These are phyloP conservation scores for Grigorovia jiainica DNA, from an alignment of 805 yeast species.

Conservation along the genomic window DNA sequence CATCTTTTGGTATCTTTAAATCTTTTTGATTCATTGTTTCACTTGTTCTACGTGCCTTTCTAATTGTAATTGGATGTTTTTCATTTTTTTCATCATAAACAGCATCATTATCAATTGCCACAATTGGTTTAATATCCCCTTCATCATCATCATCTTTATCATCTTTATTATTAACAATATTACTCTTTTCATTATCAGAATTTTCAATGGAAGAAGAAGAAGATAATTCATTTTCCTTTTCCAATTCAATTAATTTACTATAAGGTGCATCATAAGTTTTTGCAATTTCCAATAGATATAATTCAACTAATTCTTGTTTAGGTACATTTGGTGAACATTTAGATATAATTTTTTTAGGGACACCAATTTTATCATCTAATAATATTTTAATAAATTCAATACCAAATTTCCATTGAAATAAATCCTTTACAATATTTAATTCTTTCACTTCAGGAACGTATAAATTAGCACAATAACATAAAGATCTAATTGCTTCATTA, in stretches of 20 bases:
- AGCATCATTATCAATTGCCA: slow-evolving; percentile 30
- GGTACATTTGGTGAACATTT: slow-evolving; percentile 66
- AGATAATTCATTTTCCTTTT: slow-evolving; percentile 15
- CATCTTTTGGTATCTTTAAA: slow-evolving; percentile 34
- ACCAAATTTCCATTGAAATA: slow-evolving; percentile 56
- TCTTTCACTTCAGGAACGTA: slow-evolving; percentile 68
- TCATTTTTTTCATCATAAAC: slow-evolving; percentile 23
- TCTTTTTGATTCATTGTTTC: slow-evolving; percentile 35
- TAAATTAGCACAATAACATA: slow-evolving; percentile 35
- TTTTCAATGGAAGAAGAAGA: no score
- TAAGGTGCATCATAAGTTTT: slow-evolving; percentile 68
- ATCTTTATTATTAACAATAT: slow-evolving; percentile 25
- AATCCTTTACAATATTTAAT: slow-evolving; percentile 47
- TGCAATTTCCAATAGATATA: slow-evolving; percentile 75
- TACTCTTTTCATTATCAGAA: slow-evolving; percentile 9
- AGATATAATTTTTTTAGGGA: slow-evolving; percentile 58
- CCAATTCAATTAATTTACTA: slow-evolving; percentile 37
- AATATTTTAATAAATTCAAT: slow-evolving; percentile 46
- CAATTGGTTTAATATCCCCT: slow-evolving; percentile 30
- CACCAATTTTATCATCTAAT: slow-evolving; percentile 28
- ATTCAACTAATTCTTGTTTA: slow-evolving; percentile 46
- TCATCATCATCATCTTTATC: slow-evolving; percentile 21
- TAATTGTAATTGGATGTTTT: slow-evolving; percentile 34
- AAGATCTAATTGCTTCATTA: slow-evolving; percentile 62
- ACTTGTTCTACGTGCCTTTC: slow-evolving; percentile 34